A percentile compares a stretch with the other conserved stretches of the same genome.
These are phyloP conservation scores for Epicoccum sorghinum DNA, from an alignment of 2,329 filamentous ascomycete species.

Conservation along the genomic window DNA sequence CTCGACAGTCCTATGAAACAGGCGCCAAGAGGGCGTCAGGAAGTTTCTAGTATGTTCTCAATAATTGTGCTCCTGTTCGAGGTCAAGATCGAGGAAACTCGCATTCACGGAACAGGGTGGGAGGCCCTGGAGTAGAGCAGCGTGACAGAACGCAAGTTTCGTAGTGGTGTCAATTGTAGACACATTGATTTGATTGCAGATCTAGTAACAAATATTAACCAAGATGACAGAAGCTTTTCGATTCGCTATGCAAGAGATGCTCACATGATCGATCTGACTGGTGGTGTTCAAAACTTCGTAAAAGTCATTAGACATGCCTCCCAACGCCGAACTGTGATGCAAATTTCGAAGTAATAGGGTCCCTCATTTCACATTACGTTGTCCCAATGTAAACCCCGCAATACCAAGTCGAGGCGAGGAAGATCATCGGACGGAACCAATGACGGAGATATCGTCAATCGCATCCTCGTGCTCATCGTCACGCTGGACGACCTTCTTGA, in stretches of 20 bases:
- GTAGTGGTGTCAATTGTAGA: neutral
- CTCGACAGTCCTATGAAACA: no score
- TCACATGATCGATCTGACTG: conserved; percentile 14
- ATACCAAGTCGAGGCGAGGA: neutral
- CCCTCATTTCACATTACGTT: conserved; percentile 4
- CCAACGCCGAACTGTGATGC: conserved; percentile 32
- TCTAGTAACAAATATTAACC: neutral
- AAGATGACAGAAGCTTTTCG: conserved; percentile 4
- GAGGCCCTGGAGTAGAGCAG: no score
- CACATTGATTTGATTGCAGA: neutral
- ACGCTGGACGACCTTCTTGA: conserved; percentile 37
- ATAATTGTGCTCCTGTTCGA: neutral
- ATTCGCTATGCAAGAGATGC: conserved; percentile 26
- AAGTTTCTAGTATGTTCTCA: neutral
- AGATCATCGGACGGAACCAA: conserved; percentile 33
- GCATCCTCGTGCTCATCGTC: conserved; percentile 29
- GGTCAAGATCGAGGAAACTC: neutral
- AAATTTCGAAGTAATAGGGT: conserved; percentile 4
- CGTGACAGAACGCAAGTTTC: neutral
- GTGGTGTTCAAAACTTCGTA: conserved; percentile 6
- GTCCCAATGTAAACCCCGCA: neutral
- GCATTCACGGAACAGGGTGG: neutral
- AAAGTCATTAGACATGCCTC: conserved; percentile 6
- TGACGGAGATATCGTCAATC: conserved; percentile 36
- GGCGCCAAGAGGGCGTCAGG: no score